phyloP scores from a whole-genome alignment of 1,139 yeast species.

The Protomyces inundatus region DNA sequence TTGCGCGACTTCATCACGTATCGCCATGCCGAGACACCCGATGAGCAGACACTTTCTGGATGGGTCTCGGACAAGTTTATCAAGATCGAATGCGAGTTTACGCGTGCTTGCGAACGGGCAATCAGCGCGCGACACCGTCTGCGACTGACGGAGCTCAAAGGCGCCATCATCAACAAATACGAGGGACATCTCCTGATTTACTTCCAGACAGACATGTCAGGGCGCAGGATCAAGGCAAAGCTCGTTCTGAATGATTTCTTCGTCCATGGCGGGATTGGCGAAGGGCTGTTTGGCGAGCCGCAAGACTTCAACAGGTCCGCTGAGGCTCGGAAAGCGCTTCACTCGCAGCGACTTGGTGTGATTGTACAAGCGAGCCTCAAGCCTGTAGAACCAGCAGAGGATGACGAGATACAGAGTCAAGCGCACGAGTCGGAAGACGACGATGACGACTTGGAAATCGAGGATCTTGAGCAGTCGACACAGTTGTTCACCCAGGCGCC shows the following conservation, averaged over 20 bases:
- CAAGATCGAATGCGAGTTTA: constrained; percentile 1
- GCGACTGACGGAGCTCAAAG: constrained; percentile 9
- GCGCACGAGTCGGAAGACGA: constrained; percentile 1
- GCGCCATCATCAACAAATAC: not conserved
- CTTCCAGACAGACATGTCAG: not conserved
- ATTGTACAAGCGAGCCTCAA: not conserved
- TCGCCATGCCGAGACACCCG: not conserved
- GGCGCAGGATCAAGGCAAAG: not conserved
- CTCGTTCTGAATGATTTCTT: constrained; percentile 2
- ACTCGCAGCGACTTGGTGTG: not conserved
- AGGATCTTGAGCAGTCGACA: too few species aligned
- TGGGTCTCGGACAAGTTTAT: constrained; percentile 12
- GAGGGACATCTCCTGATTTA: not conserved
- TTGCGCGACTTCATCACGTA: constrained; percentile 7
- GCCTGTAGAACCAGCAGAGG: not conserved
- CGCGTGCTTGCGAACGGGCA: not conserved
- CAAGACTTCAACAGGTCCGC: not conserved
- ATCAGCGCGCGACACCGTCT: not conserved
- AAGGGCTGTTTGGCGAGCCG: constrained; percentile 11
- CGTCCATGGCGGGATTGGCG: constrained; percentile 5
- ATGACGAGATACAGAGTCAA: constrained; percentile 13
- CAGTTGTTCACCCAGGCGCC: not conserved
- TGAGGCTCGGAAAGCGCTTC: not conserved
- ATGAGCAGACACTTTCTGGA: constrained; percentile 2
- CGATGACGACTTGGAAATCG: not conserved